A percentile compares a stretch with the other conserved stretches of the same genome.
Conservation (phyloP, 345 rosid genomes). For the Salix caprea region DNA sequence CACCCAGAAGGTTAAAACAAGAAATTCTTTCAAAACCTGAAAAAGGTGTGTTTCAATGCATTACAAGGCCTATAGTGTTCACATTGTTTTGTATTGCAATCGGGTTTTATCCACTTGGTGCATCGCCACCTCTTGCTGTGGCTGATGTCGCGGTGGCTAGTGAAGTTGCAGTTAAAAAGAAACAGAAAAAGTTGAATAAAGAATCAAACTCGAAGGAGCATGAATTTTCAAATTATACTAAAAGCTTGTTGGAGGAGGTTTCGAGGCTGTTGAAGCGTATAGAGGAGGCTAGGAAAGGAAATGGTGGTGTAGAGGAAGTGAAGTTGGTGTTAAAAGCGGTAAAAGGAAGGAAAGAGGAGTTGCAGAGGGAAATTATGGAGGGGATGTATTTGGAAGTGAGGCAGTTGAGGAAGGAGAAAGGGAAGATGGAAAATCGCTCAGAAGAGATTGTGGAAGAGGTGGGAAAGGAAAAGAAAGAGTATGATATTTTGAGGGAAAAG, state of each 20-base stretch:
- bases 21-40: constrained; percentile 18
- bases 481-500: constrained; percentile 23
- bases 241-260: constrained; percentile 56
- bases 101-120: constrained; percentile 49
- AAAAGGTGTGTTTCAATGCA: constrained; percentile 27
- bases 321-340: constrained; percentile 46
- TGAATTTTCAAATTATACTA: constrained; percentile 49
- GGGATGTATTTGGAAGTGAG: constrained; percentile 41
- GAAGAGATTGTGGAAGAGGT: constrained; percentile 48
- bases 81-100: constrained; percentile 57
- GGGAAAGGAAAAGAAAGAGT: constrained; percentile 36
- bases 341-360: constrained; percentile 51
- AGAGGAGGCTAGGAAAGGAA: constrained; percentile 56
- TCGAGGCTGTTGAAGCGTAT: constrained; percentile 46
- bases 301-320: constrained; percentile 39
- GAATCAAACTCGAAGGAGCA: constrained; percentile 40
- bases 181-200: constrained; percentile 24
- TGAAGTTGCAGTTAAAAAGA: constrained; percentile 35
- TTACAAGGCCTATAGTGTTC: constrained; percentile 44
- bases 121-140: constrained; percentile 46
- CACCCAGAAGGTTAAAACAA: constrained; percentile 12
- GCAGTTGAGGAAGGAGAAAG: constrained; percentile 49
- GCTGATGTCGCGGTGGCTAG: constrained; percentile 43
- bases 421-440: constrained; percentile 41
- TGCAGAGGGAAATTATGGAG: constrained; percentile 61